phyloP scores from a whole-genome alignment of 768 basidiomycete genomes.

The Leucogyrophana mollusca region DNA sequence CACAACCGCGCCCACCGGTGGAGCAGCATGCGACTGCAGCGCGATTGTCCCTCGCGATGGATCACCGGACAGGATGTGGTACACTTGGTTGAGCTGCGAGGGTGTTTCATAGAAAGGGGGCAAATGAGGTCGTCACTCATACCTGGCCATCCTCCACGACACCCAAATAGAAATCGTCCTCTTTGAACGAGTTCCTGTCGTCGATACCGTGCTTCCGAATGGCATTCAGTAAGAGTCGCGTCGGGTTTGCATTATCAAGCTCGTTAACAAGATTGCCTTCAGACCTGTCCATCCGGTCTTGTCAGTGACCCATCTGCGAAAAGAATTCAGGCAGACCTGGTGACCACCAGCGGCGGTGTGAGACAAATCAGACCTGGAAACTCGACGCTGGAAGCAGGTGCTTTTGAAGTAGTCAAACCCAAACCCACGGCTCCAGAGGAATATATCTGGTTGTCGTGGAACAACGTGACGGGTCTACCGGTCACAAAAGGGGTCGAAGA shows the following conservation, averaged over 20 bases:
- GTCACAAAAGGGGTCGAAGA: constrained; percentile 80
- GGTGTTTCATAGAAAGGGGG: not conserved
- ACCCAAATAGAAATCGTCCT: constrained; percentile 60
- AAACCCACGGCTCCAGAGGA: constrained; percentile 73
- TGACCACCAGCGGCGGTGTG: constrained; percentile 46
- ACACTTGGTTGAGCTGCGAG: constrained; percentile 44
- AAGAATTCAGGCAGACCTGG: constrained; percentile 40
- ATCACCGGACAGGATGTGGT: constrained; percentile 67
- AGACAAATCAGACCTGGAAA: constrained; percentile 45
- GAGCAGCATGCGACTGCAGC: constrained; percentile 52
- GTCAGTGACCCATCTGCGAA: not conserved
- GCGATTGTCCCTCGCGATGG: constrained; percentile 69
- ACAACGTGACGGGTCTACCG: constrained; percentile 69
- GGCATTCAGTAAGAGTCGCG: constrained; percentile 54
- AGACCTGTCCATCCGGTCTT: constrained; percentile 37
- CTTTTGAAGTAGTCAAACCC: constrained; percentile 34
- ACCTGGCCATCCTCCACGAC: constrained; percentile 20
- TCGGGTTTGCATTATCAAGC: constrained; percentile 58
- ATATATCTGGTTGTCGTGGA: constrained; percentile 52
- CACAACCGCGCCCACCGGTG: constrained; percentile 46
- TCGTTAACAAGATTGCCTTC: constrained; percentile 73
- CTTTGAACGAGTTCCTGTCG: constrained; percentile 36
- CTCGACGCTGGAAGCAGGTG: constrained; percentile 17
- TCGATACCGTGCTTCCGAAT: constrained; percentile 40
- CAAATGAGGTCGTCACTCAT: constrained; percentile 5